Evolutionary conservation across 75 land plant genomes (phyloP), one percentile per base, ranked within the genome.

Genomic region (Sequoiadendron giganteum): DNA sequence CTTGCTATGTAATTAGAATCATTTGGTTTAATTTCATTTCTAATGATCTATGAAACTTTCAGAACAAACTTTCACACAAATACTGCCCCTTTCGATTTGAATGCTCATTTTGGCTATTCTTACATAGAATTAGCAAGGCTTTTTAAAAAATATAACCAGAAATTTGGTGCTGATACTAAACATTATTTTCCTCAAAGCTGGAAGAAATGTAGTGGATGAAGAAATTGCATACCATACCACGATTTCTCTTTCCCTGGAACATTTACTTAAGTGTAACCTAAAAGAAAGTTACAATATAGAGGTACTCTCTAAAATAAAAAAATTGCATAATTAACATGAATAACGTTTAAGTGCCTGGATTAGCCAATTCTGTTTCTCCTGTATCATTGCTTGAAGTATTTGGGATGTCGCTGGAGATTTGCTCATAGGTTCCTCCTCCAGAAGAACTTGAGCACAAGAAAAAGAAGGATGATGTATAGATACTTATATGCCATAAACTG

Each of bases 401-500:
- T 2, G 13, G 16, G 13, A 25, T 28, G 21, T 45, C 32, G 15
- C n/a, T 49, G 3, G 84, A 47, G 32, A 82, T 11, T n/a, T 32
- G 84, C n/a, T 82, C 84, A 11, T 82, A 82, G 47, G 84, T 13
- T 82, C n/a, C 54, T 47, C 32, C 30, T 25, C 14, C 5, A 13
- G 32, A 47, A 32, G 47, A 28, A 5, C 19, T 94, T 47, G 95
- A 93, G 47, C 94, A 93, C 14, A 94, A 92, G 88, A 94, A 94
- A 65, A 94, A 89, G 89, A 94, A 94, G n/a, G 95, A 93, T 3
- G 95, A 92, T 13, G 93, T 90, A 40, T 93, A 94, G 47, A 93
- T 93, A 83, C 84, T 88, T 3, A 94, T 72, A 87, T 94, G 95
- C 95, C 95, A 94, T 34, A 89, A 32, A 76, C 93, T 92, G 93